phyloP scores from a whole-genome alignment of 2,329 filamentous ascomycete genomes.

The Drechslerella stenobrocha region DNA sequence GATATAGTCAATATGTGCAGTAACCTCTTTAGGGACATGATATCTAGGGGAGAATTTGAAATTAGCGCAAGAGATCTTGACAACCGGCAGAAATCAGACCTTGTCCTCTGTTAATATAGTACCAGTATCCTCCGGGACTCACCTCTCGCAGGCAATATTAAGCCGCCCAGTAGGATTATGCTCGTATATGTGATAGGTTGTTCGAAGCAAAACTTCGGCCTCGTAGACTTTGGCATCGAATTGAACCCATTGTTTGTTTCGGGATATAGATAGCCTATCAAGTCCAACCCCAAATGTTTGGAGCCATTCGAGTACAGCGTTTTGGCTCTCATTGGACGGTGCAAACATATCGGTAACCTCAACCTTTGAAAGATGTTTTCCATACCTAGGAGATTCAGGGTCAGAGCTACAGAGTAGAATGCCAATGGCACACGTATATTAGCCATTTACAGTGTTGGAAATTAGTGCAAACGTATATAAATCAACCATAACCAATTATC shows the following conservation, averaged over 20 bases:
- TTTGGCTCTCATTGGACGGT: conserved; percentile 54
- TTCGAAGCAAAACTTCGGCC: conserved; percentile 56
- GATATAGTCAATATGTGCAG: conserved; percentile 62
- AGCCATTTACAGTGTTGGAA: too few species aligned
- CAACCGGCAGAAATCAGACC: too few species aligned
- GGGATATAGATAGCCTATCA: conserved; percentile 54
- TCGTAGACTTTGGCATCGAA: conserved; percentile 57
- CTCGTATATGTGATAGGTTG: conserved; percentile 65
- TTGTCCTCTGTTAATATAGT: too few species aligned
- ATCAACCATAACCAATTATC: not conserved
- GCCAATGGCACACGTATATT: too few species aligned
- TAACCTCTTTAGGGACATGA: conserved; percentile 60
- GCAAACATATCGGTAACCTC: conserved; percentile 57
- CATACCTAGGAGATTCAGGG: conserved; percentile 56
- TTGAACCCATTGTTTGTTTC: conserved; percentile 56
- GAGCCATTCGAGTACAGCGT: conserved; percentile 57
- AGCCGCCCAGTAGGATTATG: conserved; percentile 60
- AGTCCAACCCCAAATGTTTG: conserved; percentile 53
- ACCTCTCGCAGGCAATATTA: conserved; percentile 56
- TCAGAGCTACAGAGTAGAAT: conserved; percentile 55
- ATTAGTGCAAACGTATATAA: too few species aligned
- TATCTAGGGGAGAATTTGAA: conserved; percentile 55
- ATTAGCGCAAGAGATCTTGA: not conserved
- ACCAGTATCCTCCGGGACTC: conserved; percentile 27
- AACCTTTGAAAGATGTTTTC: conserved; percentile 56